phyloP scores from a whole-genome alignment of 352 stramenopile genomes.

The Globisporangium okanoganense region DNA sequence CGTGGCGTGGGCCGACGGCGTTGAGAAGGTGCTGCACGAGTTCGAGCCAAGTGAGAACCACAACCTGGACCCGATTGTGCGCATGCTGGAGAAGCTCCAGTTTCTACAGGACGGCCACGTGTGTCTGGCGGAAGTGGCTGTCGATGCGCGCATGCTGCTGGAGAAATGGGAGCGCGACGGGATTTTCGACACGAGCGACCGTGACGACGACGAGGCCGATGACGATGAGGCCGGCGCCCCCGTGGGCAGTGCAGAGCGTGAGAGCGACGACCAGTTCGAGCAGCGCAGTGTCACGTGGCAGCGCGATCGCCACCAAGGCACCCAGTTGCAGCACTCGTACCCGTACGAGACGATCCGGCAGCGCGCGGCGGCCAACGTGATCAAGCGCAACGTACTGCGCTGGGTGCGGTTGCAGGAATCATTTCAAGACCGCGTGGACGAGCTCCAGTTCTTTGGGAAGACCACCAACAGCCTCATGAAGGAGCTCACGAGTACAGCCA shows the following conservation, averaged over 20 bases:
- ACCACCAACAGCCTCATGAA: slow-evolving; percentile 50
- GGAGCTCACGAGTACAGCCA: slow-evolving; percentile 28
- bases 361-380: slow-evolving; percentile 47
- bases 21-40: slow-evolving; percentile 33
- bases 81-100: slow-evolving; percentile 47
- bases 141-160: slow-evolving; percentile 43
- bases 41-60: slow-evolving; percentile 50
- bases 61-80: slow-evolving; percentile 39
- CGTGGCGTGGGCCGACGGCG: slow-evolving; percentile 29
- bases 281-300: slow-evolving; percentile 3
- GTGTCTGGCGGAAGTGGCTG: slow-evolving; percentile 48
- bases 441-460: slow-evolving; percentile 60
- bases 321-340: slow-evolving; percentile 36
- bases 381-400: slow-evolving; percentile 53
- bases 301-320: slow-evolving; percentile 1
- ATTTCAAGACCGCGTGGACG: slow-evolving; percentile 51
- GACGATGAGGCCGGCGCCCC: slow-evolving; percentile 19
- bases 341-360: slow-evolving; percentile 55
- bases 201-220: slow-evolving; percentile 27
- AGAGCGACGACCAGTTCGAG: background rate
- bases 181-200: slow-evolving; percentile 36
- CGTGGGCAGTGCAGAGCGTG: background rate
- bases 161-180: slow-evolving; percentile 50
- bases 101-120: slow-evolving; percentile 51
- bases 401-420: slow-evolving; percentile 50